Percentiles rank a stretch among this genome's conserved stretches.
Evolutionary conservation across 805 yeast genomes (phyloP).

Genomic region (Wickerhamiella alocasiicola): DNA sequence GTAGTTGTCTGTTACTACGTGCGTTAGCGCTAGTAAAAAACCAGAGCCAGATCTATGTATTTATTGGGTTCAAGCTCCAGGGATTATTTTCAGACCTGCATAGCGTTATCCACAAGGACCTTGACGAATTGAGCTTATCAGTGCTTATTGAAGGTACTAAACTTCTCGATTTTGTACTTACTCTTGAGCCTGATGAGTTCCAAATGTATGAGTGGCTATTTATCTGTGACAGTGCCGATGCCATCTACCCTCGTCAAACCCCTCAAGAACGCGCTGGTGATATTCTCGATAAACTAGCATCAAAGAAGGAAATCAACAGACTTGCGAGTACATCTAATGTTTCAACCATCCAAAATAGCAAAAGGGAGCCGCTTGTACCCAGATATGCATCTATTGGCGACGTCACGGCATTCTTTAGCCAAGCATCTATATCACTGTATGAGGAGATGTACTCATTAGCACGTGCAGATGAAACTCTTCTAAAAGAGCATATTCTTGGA

Average conservation of each 20-base stretch:
- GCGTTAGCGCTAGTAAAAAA: conserved; percentile 51
- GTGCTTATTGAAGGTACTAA: conserved; percentile 42
- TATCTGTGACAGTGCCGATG: conserved; percentile 53
- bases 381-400: conserved; percentile 22
- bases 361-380: conserved; percentile 26
- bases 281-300: conserved; percentile 38
- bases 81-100: conserved; percentile 34
- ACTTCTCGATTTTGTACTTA: conserved; percentile 59
- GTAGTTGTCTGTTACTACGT: conserved; percentile 46
- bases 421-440: conserved; percentile 49
- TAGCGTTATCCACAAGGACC: conserved; percentile 18
- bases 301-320: conserved; percentile 25
- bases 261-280: conserved; percentile 25
- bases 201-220: conserved; percentile 76
- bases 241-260: conserved; percentile 29
- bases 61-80: conserved; percentile 49
- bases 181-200: conserved; percentile 64
- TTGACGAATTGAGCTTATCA: conserved; percentile 4
- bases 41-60: conserved; percentile 60
- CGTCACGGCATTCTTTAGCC: conserved; percentile 53
- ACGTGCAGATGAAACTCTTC: conserved; percentile 32
- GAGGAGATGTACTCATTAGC: conserved; percentile 50
- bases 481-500: conserved; percentile 42
- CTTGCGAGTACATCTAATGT: conserved; percentile 16
- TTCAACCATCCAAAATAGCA: conserved; percentile 12